Evolutionary conservation across 1,284 basidiomycete species (phyloP), one percentile per base, ranked within the genome.

Genomic region (Pholiota adiposa): DNA sequence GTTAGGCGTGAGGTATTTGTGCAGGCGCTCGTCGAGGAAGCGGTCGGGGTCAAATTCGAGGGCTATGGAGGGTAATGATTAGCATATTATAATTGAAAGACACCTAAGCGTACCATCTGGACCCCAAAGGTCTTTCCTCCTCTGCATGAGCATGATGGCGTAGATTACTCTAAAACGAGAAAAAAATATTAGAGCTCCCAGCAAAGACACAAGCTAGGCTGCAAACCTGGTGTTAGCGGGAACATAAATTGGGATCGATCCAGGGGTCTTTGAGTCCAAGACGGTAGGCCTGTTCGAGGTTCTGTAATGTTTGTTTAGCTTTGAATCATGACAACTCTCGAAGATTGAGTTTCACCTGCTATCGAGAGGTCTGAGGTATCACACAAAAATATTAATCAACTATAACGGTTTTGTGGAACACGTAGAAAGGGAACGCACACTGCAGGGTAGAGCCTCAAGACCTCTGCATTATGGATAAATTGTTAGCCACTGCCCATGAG

Each of bases 41-140:
- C 86, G 76, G 61, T 86, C 81, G 0, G 86, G 86, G 63, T 87
- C 85, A 66, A 85, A 87, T 57, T 71, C 65, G 12, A 68, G 63
- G 16, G 74, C 72, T 58, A 66, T n/a, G 25, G 33, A 21, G 12
- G n/a, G 34, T 21, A 7, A n/a, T 4, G 16, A 54, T 43, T 46
- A 11, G 29, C n/a, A n/a, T n/a, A n/a, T n/a, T n/a, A n/a, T n/a
- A n/a, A n/a, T n/a, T n/a, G n/a, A n/a, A n/a, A n/a, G n/a, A n/a
- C n/a, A n/a, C n/a, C n/a, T n/a, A n/a, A n/a, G n/a, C n/a, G n/a
- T 57, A 75, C 75, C 76, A 66, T 81, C 79, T 23, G 79, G 73
- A 8, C 80, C 80, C 80, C 80, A 82, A 1, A 80, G 68, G 53
- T 79, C 76, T 38, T 68, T 74, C n/a, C 75, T 68, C 12, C 77